Evolutionary conservation across 768 basidiomycete genomes (phyloP).

Genomic region (Mycena floridula): DNA sequence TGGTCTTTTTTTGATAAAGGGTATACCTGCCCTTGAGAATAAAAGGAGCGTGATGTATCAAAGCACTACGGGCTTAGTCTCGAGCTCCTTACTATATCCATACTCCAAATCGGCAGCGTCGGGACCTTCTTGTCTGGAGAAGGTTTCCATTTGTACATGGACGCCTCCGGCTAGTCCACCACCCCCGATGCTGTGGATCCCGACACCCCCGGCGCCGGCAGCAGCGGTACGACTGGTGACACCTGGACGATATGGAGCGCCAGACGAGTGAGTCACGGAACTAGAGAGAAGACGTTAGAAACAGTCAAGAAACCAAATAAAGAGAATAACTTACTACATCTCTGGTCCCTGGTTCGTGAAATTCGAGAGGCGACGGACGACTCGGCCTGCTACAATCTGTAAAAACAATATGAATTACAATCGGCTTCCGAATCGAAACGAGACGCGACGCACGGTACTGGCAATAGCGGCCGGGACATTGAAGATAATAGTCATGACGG

Average conservation of each 20-base stretch:
- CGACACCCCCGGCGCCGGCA: too few relatives aligned
- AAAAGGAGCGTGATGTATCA: too few relatives aligned
- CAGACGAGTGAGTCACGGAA: too few relatives aligned
- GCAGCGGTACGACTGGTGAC: too few relatives aligned
- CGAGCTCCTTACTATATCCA: too few relatives aligned
- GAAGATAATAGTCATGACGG: conserved; percentile 69
- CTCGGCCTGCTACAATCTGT: conserved; percentile 58
- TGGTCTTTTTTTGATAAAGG: too few relatives aligned
- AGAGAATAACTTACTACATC: conserved; percentile 44
- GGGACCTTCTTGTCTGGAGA: neutral
- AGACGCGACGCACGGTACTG: conserved; percentile 43
- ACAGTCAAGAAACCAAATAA: conserved; percentile 8
- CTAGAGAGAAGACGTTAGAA: too few relatives aligned
- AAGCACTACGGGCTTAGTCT: too few relatives aligned
- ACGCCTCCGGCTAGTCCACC: conserved; percentile 28
- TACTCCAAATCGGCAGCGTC: too few relatives aligned
- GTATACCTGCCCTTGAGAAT: too few relatives aligned
- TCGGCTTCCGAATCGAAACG: neutral
- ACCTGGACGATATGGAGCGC: too few relatives aligned
- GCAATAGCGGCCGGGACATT: conserved; percentile 70
- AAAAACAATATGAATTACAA: conserved; percentile 1
- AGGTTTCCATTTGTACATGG: conserved; percentile 1
- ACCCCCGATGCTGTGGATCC: neutral
- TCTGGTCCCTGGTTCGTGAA: conserved; percentile 45
- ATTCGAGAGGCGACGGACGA: conserved; percentile 59